Evolutionary conservation across 2,329 filamentous ascomycete genomes (phyloP), one percentile per base, ranked within the genome.

Genomic region (Pseudogymnoascus sp.): DNA sequence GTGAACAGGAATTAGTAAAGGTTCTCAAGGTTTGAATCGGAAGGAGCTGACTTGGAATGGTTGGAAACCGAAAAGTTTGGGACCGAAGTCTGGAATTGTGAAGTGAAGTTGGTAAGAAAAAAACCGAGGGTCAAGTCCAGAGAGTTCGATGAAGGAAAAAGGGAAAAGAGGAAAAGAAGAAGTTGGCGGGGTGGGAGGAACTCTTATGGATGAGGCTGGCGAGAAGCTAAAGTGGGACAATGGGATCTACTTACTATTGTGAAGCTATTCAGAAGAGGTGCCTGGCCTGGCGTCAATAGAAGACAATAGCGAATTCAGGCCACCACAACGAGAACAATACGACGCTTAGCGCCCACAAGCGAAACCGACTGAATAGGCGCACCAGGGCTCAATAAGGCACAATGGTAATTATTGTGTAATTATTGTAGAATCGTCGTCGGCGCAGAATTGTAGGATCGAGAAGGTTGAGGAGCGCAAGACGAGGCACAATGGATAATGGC

Each of bases 191-290:
- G 61, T 26, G 31, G 21, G 17, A 26, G 38, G 10, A 38, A 17
- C 31, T 40, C 19, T 47, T 38, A 42, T 36, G 17, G 15, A 47
- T 3, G 8, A 59, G 17, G 31, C 50, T 15, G 50, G 28, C 19
- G 4, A 19, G 28, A 57, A 38, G 35, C 23, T 17, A 42, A 23
- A 36, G 57, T 47, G 33, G 23, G 36, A 36, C 60, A 59, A 62
- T 63, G 31, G 26, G 36, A 4, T 36, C 17, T 28, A 44, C 63
- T 64, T 64, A 64, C 63, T 63, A 63, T 64, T 64, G 61, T 63
- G 63, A 64, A 31, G 61, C 47, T 64, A 64, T 64, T 64, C 61
- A 44, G 44, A 31, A 61, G 28, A 13, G 50, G 50, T 57, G 50
- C 50, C 28, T 57, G 50, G 50, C 50, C 33, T 19, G 28, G 50